phyloP scores from a whole-genome alignment of 331 rosid genomes.

The Rhamnella rubrinervis region DNA sequence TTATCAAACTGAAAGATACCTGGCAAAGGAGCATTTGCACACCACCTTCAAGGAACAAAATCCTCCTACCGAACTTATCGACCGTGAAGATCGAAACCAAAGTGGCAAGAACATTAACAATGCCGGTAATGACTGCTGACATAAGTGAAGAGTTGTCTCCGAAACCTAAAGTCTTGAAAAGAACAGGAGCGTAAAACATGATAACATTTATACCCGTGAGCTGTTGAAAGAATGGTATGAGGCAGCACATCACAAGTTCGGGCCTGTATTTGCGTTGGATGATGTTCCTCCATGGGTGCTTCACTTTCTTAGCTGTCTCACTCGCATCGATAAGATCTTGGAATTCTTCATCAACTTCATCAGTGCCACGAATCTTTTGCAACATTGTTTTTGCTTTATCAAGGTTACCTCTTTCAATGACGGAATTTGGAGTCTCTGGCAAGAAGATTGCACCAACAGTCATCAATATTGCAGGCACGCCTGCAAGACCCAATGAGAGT shows the following conservation, averaged over 20 bases:
- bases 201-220: slow-evolving; percentile 79
- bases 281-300: slow-evolving; percentile 60
- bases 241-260: slow-evolving; percentile 54
- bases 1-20: slow-evolving; percentile 23
- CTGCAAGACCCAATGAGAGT: slow-evolving; percentile 44
- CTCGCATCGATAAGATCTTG: slow-evolving; percentile 58
- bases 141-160: slow-evolving; percentile 66
- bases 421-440: slow-evolving; percentile 73
- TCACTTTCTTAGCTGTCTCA: slow-evolving; percentile 50
- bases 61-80: slow-evolving; percentile 57
- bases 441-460: slow-evolving; percentile 58
- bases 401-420: slow-evolving; percentile 46
- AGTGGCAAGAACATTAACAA: slow-evolving; percentile 55
- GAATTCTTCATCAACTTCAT: slow-evolving; percentile 48
- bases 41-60: slow-evolving; percentile 69
- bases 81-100: slow-evolving; percentile 49
- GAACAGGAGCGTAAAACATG: slow-evolving; percentile 74
- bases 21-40: slow-evolving; percentile 74
- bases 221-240: slow-evolving; percentile 70
- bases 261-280: slow-evolving; percentile 65
- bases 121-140: slow-evolving; percentile 62
- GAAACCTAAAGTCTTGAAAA: slow-evolving; percentile 75
- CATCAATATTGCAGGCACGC: slow-evolving; percentile 62
- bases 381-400: slow-evolving; percentile 50
- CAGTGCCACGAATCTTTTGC: slow-evolving; percentile 44